These are phyloP conservation scores for Tolypocladium cylindrosporum DNA, from an alignment of 2,329 filamentous ascomycete genomes.

Conservation along the genomic window DNA sequence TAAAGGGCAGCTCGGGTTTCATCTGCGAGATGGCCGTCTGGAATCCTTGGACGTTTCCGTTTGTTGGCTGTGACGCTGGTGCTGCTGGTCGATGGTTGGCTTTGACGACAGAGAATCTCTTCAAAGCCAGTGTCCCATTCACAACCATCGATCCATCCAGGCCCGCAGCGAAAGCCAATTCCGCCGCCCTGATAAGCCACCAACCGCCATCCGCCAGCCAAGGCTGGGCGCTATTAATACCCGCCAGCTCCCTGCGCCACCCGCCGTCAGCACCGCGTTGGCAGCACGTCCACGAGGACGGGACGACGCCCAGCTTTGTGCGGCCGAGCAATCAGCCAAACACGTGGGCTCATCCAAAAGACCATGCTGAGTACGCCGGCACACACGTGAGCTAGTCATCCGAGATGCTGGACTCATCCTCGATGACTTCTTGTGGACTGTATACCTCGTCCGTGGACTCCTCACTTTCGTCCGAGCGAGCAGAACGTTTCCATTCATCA, in stretches of 20 bases:
- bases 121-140: background rate
- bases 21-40: constrained; percentile 1
- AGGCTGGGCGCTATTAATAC: background rate
- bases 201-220: background rate
- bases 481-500: background rate
- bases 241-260: background rate
- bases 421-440: background rate
- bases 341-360: background rate
- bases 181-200: background rate
- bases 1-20: background rate
- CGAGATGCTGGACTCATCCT: background rate
- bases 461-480: background rate
- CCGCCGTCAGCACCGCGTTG: background rate
- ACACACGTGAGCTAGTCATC: background rate
- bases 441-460: no score
- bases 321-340: background rate
- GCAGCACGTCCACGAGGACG: background rate
- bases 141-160: background rate
- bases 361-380: background rate
- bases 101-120: background rate
- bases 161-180: background rate
- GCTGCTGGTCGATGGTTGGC: background rate
- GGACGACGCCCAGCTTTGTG: background rate
- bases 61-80: background rate
- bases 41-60: background rate